A percentile compares a stretch with the other conserved stretches of the same genome.
Evolutionary conservation across 371 early-diverging fungal species (phyloP).

Genomic region (Zopfochytrium polystomum): DNA sequence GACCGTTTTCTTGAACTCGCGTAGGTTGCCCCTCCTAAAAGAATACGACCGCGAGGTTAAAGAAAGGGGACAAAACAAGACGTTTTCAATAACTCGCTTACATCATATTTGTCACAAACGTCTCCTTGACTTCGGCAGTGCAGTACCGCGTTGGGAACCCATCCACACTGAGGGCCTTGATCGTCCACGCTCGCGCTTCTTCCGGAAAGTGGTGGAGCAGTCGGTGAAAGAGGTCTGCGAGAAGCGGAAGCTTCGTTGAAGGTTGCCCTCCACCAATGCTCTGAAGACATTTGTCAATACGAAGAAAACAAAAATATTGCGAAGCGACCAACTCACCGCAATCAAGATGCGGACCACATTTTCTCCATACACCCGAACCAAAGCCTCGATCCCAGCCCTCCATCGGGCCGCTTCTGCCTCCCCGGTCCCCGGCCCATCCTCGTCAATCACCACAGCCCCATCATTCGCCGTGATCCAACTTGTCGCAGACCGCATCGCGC

Average conservation of each 20-base stretch:
- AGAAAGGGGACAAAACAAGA: background rate
- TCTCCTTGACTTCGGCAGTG: conserved; percentile 27
- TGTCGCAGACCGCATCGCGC: background rate
- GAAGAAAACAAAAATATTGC: background rate
- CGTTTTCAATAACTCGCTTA: conserved; percentile 22
- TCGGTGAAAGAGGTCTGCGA: conserved; percentile 24
- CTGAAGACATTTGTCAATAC: conserved; percentile 4
- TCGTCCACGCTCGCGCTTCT: conserved; percentile 20
- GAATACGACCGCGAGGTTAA: background rate
- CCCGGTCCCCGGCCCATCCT: background rate
- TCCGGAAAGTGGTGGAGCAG: conserved; percentile 28
- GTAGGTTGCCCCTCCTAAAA: conserved; percentile 14
- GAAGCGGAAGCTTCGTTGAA: conserved; percentile 23
- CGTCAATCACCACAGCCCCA: background rate
- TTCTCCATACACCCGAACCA: conserved; percentile 10
- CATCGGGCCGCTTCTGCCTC: background rate
- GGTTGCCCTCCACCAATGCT: conserved; percentile 32
- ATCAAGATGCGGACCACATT: conserved; percentile 14
- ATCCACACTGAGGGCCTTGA: conserved; percentile 18
- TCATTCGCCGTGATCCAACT: background rate
- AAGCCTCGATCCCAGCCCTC: conserved; percentile 2
- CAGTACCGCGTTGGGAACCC: conserved; percentile 32
- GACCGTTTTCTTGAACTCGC: conserved; percentile 23
- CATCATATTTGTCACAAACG: conserved; percentile 29
- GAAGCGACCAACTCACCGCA: conserved; percentile 11